These are phyloP conservation scores for Tuctoria greenei DNA, from an alignment of 176 grass and related monocot genomes.

Conservation along the genomic window DNA sequence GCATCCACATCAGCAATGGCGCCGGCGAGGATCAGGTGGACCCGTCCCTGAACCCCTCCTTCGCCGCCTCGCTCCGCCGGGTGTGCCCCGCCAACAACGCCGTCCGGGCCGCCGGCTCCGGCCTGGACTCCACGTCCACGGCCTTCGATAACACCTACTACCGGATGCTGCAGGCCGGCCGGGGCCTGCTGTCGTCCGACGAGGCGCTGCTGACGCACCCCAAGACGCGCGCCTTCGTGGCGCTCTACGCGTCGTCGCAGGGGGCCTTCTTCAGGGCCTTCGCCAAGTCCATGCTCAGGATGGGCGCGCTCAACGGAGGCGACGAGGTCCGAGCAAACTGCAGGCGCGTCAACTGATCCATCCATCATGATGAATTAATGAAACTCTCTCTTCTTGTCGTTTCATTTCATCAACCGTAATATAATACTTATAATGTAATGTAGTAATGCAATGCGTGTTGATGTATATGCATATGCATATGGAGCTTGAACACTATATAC, in stretches of 20 bases:
- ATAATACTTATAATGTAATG: too few relatives aligned
- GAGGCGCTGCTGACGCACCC: constrained; percentile 73
- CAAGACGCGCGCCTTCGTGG: constrained; percentile 58
- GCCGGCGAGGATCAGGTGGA: background rate
- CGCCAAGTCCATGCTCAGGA: constrained; percentile 69
- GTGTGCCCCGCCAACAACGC: constrained; percentile 74
- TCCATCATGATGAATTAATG: background rate
- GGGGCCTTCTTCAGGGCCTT: constrained; percentile 61
- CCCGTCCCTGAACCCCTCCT: constrained; percentile 57
- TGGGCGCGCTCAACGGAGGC: constrained; percentile 63
- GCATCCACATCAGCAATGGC: constrained; percentile 35
- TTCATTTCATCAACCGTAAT: too few relatives aligned
- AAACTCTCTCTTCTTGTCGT: background rate
- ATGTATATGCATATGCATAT: too few relatives aligned
- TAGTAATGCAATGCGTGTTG: too few relatives aligned
- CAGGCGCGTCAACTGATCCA: constrained; percentile 36
- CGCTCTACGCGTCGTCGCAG: constrained; percentile 59
- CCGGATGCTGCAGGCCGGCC: constrained; percentile 61
- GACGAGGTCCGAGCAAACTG: constrained; percentile 77
- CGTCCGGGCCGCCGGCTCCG: constrained; percentile 45
- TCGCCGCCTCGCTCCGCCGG: constrained; percentile 59
- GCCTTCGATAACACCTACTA: constrained; percentile 87
- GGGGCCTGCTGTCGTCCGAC: constrained; percentile 68
- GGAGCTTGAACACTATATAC: too few relatives aligned
- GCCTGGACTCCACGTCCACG: constrained; percentile 58